Conservation (phyloP, 441 rosid species). For the Erodium chrysanthum region DNA sequence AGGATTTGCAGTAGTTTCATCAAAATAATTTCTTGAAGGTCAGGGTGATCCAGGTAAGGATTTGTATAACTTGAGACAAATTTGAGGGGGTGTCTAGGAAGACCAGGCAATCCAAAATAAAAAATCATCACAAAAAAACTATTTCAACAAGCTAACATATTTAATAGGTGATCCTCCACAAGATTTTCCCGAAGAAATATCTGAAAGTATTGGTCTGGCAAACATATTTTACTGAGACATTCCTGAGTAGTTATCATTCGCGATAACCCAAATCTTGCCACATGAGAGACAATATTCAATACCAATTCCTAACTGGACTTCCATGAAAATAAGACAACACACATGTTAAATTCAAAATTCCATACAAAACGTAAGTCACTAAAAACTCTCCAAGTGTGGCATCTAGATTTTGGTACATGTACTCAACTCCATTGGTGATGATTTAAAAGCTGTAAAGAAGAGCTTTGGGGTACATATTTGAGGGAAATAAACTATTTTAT, state of each 20-base stretch:
- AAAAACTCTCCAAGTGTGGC: background rate
- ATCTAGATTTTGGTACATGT: background rate
- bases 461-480: no score
- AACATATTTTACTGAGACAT: background rate
- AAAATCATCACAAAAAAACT: background rate
- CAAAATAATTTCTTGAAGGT: background rate
- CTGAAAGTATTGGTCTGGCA: background rate
- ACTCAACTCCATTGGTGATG: background rate
- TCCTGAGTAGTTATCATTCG: background rate
- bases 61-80: background rate
- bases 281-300: background rate
- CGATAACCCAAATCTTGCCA: background rate
- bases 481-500: no score
- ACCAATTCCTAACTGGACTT: background rate
- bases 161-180: background rate
- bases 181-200: background rate
- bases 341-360: no score
- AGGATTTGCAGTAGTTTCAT: slow-evolving; percentile 7
- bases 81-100: background rate
- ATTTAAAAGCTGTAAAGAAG: no score
- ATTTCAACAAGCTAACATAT: background rate
- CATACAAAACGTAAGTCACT: no score
- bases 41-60: background rate
- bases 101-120: background rate
- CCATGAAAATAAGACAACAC: background rate